These are phyloP conservation scores for Ustilago loliicola DNA, from an alignment of 1,284 basidiomycete genomes.

Conservation along the genomic window DNA sequence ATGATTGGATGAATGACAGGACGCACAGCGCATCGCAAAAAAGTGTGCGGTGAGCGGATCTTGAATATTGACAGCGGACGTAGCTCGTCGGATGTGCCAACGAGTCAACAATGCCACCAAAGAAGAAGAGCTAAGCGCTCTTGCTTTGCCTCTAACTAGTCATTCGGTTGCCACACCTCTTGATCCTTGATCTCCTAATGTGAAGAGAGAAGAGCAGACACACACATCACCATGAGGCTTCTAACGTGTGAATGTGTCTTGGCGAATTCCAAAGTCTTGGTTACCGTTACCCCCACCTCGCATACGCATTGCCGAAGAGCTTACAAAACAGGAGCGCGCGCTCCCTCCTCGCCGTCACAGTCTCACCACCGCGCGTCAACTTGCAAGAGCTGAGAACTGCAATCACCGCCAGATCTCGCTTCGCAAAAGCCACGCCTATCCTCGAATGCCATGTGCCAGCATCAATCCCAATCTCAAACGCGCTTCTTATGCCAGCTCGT, in stretches of 20 bases:
- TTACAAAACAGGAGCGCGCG: not conserved
- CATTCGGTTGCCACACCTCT: no score
- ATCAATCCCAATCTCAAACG: not conserved
- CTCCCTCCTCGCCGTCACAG: not conserved
- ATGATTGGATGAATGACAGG: not conserved
- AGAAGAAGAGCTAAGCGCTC: no score
- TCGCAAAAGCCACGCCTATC: not conserved
- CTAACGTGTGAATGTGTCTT: slow-evolving; percentile 1
- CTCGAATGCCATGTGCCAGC: slow-evolving; percentile 12
- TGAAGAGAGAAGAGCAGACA: not conserved
- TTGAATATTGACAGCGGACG: not conserved
- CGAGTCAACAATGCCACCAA: not conserved
- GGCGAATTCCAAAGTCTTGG: not conserved
- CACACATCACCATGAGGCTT: not conserved
- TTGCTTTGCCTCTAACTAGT: no score
- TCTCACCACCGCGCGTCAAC: not conserved
- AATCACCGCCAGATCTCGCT: slow-evolving; percentile 4
- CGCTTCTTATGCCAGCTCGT: not conserved
- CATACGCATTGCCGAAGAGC: not conserved
- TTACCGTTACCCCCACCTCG: not conserved
- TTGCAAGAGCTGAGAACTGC: not conserved
- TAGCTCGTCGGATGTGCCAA: slow-evolving; percentile 1
- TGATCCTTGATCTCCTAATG: no score
- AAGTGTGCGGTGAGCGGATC: not conserved
- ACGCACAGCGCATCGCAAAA: not conserved